These are phyloP conservation scores for Dryas drummondii DNA, from an alignment of 306 rosid species.

Conservation along the genomic window DNA sequence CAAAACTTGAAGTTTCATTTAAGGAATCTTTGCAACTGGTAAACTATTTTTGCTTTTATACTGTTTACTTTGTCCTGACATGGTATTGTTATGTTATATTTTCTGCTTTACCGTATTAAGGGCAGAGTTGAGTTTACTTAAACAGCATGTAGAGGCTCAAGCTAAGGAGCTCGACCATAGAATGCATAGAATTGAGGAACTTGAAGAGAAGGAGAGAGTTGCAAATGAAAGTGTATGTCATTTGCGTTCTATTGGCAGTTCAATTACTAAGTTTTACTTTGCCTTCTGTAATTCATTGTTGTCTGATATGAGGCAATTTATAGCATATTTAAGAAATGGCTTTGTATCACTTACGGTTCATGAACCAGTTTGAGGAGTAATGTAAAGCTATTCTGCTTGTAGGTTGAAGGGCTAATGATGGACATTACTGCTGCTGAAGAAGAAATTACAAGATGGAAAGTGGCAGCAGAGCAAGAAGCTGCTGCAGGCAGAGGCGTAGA, in stretches of 20 bases:
- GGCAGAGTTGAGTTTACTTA: slow-evolving; percentile 92
- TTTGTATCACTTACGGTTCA: slow-evolving; percentile 5
- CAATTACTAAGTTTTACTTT: background rate
- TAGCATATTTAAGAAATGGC: background rate
- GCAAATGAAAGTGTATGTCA: slow-evolving; percentile 88
- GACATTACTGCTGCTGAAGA: slow-evolving; percentile 97
- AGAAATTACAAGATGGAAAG: slow-evolving; percentile 96
- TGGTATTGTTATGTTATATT: slow-evolving; percentile 24
- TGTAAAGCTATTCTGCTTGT: background rate
- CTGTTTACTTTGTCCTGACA: slow-evolving; percentile 45
- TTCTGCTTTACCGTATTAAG: slow-evolving; percentile 64
- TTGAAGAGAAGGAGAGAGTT: slow-evolving; percentile 85
- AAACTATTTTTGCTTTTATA: slow-evolving; percentile 18
- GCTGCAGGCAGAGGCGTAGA: slow-evolving; percentile 95
- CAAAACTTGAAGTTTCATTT: background rate
- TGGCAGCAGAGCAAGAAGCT: slow-evolving; percentile 98
- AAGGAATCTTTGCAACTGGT: background rate
- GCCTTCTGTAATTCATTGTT: slow-evolving; percentile 11
- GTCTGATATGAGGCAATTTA: slow-evolving; percentile 3
- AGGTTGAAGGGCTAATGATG: slow-evolving; percentile 99
- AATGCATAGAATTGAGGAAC: slow-evolving; percentile 75
- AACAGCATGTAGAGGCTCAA: slow-evolving; percentile 85
- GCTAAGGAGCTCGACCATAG: slow-evolving; percentile 77
- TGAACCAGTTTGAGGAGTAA: background rate
- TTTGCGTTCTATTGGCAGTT: slow-evolving; percentile 6